These are phyloP conservation scores for Silene vulgaris DNA, from an alignment of 179 eudicot genomes.

Conservation along the genomic window DNA sequence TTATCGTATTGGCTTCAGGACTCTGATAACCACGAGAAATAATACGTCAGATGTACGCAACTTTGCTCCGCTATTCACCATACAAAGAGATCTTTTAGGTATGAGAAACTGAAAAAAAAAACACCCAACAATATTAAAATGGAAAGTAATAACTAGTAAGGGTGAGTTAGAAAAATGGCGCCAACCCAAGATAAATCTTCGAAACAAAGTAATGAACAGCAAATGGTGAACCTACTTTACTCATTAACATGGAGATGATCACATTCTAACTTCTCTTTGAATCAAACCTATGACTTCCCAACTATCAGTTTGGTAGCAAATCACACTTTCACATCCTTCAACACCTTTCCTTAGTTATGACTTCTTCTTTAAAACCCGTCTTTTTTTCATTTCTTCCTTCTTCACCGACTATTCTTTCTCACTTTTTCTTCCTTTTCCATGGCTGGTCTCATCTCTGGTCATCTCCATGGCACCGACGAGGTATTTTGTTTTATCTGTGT, in stretches of 20 bases:
- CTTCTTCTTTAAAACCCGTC: constrained; percentile 18
- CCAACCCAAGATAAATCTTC: constrained; percentile 26
- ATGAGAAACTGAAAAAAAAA: neutral
- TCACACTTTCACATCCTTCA: constrained; percentile 21
- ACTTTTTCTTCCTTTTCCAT: constrained; percentile 29
- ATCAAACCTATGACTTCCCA: constrained; percentile 78
- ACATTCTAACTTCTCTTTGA: constrained; percentile 57
- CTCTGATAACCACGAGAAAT: no score
- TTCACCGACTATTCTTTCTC: constrained; percentile 8
- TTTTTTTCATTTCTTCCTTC: constrained; percentile 3
- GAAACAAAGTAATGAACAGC: constrained; percentile 28
- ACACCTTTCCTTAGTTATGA: neutral
- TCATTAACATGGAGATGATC: constrained; percentile 17
- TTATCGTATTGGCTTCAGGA: no score
- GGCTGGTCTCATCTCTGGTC: constrained; percentile 38
- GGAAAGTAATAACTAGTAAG: neutral
- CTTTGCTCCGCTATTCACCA: no score
- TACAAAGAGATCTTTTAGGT: neutral
- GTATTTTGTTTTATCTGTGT: neutral
- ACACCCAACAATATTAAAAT: neutral
- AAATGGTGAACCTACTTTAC: constrained; percentile 3
- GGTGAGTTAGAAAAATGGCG: constrained; percentile 24
- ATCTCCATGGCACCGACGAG: constrained; percentile 10
- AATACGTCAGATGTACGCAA: no score
- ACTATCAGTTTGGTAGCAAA: constrained; percentile 65